These are phyloP conservation scores for Hypoxylon fuscum DNA, from an alignment of 495 filamentous ascomycete genomes.

Conservation along the genomic window DNA sequence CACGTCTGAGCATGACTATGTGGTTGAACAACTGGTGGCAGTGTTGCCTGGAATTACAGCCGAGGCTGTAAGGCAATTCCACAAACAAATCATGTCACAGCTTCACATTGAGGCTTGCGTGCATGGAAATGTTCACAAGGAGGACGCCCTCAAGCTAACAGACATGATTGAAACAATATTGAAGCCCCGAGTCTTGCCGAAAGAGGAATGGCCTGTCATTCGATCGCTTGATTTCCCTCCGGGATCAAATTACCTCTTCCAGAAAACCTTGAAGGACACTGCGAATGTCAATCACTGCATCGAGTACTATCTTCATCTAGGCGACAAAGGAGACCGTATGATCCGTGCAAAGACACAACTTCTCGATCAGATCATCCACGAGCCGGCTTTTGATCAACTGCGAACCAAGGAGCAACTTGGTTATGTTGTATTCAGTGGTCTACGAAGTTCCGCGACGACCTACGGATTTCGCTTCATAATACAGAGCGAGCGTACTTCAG, in stretches of 20 bases:
- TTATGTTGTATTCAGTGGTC: conserved; percentile 91
- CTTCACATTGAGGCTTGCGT: conserved; percentile 86
- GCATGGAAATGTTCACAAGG: conserved; percentile 95
- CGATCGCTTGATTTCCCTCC: conserved; percentile 80
- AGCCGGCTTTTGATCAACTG: conserved; percentile 92
- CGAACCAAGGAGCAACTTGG: conserved; percentile 98
- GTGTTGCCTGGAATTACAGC: conserved; percentile 79
- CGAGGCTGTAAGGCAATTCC: conserved; percentile 79
- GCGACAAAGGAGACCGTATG: conserved; percentile 70
- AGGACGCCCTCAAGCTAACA: conserved; percentile 89
- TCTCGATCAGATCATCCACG: conserved; percentile 89
- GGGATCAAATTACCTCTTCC: conserved; percentile 84
- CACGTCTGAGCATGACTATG: conserved; percentile 75
- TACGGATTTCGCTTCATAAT: conserved; percentile 91
- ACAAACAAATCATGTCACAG: conserved; percentile 81
- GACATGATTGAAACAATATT: conserved; percentile 81
- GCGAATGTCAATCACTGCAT: conserved; percentile 98
- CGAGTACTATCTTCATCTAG: conserved; percentile 86
- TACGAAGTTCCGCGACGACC: conserved; percentile 71
- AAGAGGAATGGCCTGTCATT: conserved; percentile 80
- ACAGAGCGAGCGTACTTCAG: conserved; percentile 86
- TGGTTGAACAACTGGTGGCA: conserved; percentile 81
- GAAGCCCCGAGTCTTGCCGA: conserved; percentile 77
- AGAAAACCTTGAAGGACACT: conserved; percentile 80
- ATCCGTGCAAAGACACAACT: conserved; percentile 81